phyloP scores from a whole-genome alignment of 345 rosid genomes.

The Eucalyptus camaldulensis region DNA sequence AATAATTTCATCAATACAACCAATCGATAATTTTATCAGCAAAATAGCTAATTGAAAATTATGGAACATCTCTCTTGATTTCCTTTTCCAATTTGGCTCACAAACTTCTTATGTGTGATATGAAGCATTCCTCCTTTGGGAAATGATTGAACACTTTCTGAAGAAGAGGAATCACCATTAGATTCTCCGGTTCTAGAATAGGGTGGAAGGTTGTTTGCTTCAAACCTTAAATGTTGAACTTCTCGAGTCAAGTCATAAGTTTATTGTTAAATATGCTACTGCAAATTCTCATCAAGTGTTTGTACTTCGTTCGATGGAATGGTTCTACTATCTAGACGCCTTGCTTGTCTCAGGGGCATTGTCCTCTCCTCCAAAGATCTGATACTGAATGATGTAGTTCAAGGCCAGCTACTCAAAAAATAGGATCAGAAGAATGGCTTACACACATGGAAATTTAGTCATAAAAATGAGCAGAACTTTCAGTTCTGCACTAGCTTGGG shows the following conservation, averaged over 20 bases:
- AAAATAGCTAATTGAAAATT: too few relatives aligned
- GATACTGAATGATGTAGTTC: neutral
- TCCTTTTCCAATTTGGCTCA: neutral
- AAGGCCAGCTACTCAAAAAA: too few relatives aligned
- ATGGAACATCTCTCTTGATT: neutral
- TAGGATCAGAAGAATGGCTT: neutral
- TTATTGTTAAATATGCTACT: too few relatives aligned
- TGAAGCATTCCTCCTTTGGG: neutral
- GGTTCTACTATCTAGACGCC: neutral
- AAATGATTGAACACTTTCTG: neutral
- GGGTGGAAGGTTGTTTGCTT: neutral
- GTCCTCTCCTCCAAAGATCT: neutral
- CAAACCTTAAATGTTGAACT: neutral
- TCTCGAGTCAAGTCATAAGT: neutral
- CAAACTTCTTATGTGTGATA: neutral
- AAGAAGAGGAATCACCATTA: neutral
- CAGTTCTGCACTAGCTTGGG: too few relatives aligned
- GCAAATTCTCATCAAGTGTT: neutral
- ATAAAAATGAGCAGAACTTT: too few relatives aligned
- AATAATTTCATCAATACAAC: neutral
- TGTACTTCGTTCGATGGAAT: neutral
- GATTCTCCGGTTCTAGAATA: neutral
- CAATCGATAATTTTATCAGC: too few relatives aligned
- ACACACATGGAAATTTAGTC: too few relatives aligned
- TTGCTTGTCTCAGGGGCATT: neutral